phyloP scores from a whole-genome alignment of 2,329 filamentous ascomycete species.

The Microsporum canis region DNA sequence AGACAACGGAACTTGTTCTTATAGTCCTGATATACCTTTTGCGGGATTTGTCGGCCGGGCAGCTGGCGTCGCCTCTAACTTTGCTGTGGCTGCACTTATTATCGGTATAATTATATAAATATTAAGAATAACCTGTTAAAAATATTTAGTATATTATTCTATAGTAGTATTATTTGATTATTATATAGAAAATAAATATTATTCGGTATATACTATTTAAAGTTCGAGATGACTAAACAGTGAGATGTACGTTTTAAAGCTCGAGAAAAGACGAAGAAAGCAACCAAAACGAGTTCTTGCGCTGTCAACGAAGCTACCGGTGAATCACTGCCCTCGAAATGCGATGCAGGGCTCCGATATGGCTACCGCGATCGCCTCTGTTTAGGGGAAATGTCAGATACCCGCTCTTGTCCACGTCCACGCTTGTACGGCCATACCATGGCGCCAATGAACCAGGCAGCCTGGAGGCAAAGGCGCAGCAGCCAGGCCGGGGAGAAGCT shows the following conservation, averaged over 20 bases:
- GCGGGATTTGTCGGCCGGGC: not conserved
- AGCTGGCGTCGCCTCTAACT: not conserved
- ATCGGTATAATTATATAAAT: not conserved
- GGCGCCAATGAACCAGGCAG: not conserved
- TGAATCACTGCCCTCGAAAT: not conserved
- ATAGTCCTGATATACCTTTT: not conserved
- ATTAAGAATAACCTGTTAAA: too few species aligned
- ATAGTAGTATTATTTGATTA: too few species aligned
- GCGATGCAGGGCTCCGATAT: not conserved
- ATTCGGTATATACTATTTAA: too few species aligned
- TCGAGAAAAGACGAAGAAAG: not conserved
- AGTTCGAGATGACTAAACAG: too few species aligned
- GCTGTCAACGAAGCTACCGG: not conserved
- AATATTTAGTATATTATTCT: too few species aligned
- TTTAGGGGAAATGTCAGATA: not conserved
- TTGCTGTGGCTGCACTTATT: not conserved
- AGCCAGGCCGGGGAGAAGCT: not conserved
- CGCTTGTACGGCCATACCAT: not conserved
- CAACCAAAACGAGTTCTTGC: too few species aligned
- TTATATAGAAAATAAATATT: too few species aligned
- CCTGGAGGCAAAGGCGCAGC: not conserved
- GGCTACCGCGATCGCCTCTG: not conserved
- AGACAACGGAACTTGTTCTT: not conserved
- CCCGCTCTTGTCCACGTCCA: not conserved
- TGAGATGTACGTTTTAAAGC: too few species aligned